phyloP scores from a whole-genome alignment of 345 rosid species.

The Syzygium grande region DNA sequence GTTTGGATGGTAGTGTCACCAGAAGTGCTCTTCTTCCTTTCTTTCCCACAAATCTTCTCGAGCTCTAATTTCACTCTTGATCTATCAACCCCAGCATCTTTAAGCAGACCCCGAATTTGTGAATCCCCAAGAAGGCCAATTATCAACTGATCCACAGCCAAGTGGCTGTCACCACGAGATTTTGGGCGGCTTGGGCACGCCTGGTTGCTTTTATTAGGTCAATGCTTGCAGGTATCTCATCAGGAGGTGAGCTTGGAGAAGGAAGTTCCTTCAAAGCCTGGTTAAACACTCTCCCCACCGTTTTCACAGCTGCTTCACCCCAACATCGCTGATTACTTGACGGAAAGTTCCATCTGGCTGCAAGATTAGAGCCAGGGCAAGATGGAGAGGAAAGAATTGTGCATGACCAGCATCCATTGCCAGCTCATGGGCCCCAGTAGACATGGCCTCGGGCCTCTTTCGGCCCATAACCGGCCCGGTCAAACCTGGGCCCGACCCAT shows the following conservation, averaged over 20 bases:
- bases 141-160: conserved; percentile 75
- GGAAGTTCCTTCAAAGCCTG: conserved; percentile 72
- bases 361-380: conserved; percentile 57
- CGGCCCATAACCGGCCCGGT: too few species aligned
- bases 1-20: conserved; percentile 76
- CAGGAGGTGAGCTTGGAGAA: conserved; percentile 70
- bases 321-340: conserved; percentile 50
- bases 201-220: conserved; percentile 57
- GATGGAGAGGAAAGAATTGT: conserved; percentile 78
- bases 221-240: conserved; percentile 66
- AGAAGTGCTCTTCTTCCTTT: conserved; percentile 78
- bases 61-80: conserved; percentile 60
- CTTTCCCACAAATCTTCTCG: conserved; percentile 82
- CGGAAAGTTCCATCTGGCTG: conserved; percentile 58
- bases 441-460: too few species aligned
- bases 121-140: conserved; percentile 85
- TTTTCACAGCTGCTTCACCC: conserved; percentile 51
- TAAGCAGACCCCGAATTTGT: conserved; percentile 55
- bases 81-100: conserved; percentile 53
- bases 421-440: conserved; percentile 32
- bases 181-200: conserved; percentile 70
- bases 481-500: too few species aligned
- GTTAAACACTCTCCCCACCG: conserved; percentile 60
- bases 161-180: conserved; percentile 51
- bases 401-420: conserved; percentile 65